Evolutionary conservation across 768 basidiomycete genomes (phyloP), one percentile per base, ranked within the genome.

Genomic region (Candolleomyces eurysporus): DNA sequence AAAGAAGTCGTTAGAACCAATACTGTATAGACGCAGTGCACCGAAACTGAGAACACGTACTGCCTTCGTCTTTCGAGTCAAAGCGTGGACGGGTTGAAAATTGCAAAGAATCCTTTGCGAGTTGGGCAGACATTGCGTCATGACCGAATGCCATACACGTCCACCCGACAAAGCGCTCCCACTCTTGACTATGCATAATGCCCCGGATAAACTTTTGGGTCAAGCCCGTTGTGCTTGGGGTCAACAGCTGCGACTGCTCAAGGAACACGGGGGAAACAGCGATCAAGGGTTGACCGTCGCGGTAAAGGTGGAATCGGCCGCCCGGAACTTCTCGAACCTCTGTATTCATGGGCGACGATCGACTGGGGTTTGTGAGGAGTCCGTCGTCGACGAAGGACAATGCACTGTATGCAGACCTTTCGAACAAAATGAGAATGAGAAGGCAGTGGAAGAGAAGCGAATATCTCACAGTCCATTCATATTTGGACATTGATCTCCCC

Each of bases 121-220:
- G 26, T 6, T 63, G 53, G 14, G 54, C 59, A 22, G 43, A 40
- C 1, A 63, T 22, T 3, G 19, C n/a, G 4, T 4, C 1, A 14
- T 31, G 39, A 0, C 42, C 54, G n/a, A 51, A 63, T 4, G 40
- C 50, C 53, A 56, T 60, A 40, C 59, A 56, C 10, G 61, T 22
- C 26, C 55, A 63, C 0, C 10, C 58, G 2, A 30, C 11, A n/a
- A 61, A 43, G 0, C 63, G 53, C 48, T 60, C 52, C 52, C 58
- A 60, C 48, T 63, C 58, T 17, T 63, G 58, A n/a, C 52, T n/a
- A 36, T 60, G 62, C 9, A 63, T 22, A 11, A 39, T 56, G 21
- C 51, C 58, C 8, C 10, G 16, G 9, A 63, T 5, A 4, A 21
- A 49, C 21, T 63, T 59, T 22, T 63, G 62, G 3, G 10, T 14